Evolutionary conservation across 257 asterid species (phyloP).

Genomic region (Eucommia ulmoides): DNA sequence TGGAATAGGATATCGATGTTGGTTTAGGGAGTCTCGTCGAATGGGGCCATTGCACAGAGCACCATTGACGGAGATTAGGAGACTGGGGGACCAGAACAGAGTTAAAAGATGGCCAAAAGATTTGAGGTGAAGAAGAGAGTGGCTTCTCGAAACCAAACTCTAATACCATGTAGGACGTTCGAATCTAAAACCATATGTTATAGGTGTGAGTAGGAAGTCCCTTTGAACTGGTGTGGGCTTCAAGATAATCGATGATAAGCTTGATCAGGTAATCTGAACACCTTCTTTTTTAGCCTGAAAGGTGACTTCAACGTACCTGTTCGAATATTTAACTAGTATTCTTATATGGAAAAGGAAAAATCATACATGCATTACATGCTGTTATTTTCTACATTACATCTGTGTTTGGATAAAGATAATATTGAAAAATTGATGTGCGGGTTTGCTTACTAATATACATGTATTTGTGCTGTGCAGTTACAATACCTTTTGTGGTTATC

Average conservation of each 20-base stretch:
- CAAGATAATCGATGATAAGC: background rate
- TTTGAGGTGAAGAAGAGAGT: too few species aligned
- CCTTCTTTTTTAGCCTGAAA: background rate
- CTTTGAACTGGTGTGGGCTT: too few species aligned
- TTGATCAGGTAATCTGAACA: background rate
- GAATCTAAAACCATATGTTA: too few species aligned
- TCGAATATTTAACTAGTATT: background rate
- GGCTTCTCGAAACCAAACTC: too few species aligned
- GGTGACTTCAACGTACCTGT: background rate
- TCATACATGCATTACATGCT: background rate
- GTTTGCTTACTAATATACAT: background rate
- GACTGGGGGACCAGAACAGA: too few species aligned
- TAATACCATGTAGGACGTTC: too few species aligned
- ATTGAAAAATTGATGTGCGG: background rate
- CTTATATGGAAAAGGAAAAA: background rate
- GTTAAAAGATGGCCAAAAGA: too few species aligned
- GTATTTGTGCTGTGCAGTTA: conserved; percentile 35
- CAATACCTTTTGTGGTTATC: conserved; percentile 85
- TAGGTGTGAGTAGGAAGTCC: too few species aligned
- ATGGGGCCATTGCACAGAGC: too few species aligned
- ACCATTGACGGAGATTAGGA: too few species aligned
- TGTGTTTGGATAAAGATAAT: background rate
- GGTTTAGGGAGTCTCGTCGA: too few species aligned
- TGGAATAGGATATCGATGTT: too few species aligned
- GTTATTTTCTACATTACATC: background rate